Conservation (phyloP, 106 monocot species). For the Agapanthus africanus region DNA sequence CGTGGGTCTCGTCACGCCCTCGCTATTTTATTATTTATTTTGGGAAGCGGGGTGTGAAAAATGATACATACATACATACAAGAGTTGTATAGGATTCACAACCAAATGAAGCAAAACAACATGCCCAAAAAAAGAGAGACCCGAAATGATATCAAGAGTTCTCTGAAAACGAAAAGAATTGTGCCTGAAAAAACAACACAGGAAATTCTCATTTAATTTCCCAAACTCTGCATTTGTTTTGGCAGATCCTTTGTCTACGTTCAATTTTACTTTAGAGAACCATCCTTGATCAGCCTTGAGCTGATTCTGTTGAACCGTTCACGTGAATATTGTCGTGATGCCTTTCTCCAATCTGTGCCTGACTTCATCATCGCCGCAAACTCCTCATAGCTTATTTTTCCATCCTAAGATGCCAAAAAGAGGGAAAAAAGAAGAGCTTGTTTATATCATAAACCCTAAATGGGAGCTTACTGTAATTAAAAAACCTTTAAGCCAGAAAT, state of each 20-base stretch:
- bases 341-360: constrained; percentile 22
- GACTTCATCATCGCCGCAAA: constrained; percentile 23
- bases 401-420: constrained; percentile 9
- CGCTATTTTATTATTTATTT: too few species aligned
- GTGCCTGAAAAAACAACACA: neutral
- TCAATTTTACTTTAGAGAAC: constrained; percentile 6
- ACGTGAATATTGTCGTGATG: constrained; percentile 16
- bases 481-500: too few species aligned
- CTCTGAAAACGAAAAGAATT: neutral
- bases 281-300: constrained; percentile 13
- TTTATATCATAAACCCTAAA: neutral
- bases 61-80: too few species aligned
- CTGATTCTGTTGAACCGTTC: constrained; percentile 19
- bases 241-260: neutral
- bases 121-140: neutral
- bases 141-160: neutral
- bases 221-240: neutral
- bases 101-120: neutral
- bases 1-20: too few species aligned
- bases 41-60: too few species aligned
- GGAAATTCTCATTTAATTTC: neutral
- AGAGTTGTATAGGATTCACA: constrained; percentile 2
- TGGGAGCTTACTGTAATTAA: too few species aligned
- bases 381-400: constrained; percentile 21
- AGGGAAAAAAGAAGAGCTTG: neutral